These are phyloP conservation scores for Globisporangium radiosum DNA, from an alignment of 352 stramenopile species.

Conservation along the genomic window DNA sequence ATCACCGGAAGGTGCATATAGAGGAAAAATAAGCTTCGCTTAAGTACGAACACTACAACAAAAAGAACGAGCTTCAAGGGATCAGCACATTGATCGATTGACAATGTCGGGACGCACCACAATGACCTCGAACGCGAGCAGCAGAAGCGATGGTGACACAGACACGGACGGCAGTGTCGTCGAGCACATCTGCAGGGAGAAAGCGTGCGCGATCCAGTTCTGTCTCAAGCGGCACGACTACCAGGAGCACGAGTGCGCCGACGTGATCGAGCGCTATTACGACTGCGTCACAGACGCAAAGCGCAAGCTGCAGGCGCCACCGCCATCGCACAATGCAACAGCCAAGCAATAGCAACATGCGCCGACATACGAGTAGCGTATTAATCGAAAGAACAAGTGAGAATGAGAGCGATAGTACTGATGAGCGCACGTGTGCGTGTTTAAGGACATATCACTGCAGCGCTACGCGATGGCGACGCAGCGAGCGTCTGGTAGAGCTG, in stretches of 20 bases:
- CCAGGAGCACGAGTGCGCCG: slow-evolving; percentile 61
- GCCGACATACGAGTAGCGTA: too few relatives aligned
- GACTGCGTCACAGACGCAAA: slow-evolving; percentile 59
- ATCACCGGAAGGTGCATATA: too few relatives aligned
- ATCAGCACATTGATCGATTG: too few relatives aligned
- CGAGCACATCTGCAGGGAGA: slow-evolving; percentile 57
- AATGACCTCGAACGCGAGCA: not conserved
- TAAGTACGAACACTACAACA: too few relatives aligned
- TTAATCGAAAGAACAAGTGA: not conserved
- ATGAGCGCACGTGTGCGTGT: not conserved
- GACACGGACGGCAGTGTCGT: slow-evolving; percentile 19
- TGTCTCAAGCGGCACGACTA: slow-evolving; percentile 71
- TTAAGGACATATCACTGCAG: not conserved
- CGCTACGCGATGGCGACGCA: not conserved
- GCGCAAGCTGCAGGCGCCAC: not conserved
- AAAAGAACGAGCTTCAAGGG: too few relatives aligned
- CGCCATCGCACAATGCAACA: slow-evolving; percentile 14
- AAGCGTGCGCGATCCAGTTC: slow-evolving; percentile 77
- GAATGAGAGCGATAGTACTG: not conserved
- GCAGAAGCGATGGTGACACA: not conserved
- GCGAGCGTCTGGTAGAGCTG: slow-evolving; percentile 23
- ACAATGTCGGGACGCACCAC: too few relatives aligned
- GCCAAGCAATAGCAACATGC: slow-evolving; percentile 1
- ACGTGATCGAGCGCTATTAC: slow-evolving; percentile 63
- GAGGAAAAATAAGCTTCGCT: too few relatives aligned